These are phyloP conservation scores for Mycosphaerella arachidis DNA, from an alignment of 2,329 filamentous ascomycete species.

Conservation along the genomic window DNA sequence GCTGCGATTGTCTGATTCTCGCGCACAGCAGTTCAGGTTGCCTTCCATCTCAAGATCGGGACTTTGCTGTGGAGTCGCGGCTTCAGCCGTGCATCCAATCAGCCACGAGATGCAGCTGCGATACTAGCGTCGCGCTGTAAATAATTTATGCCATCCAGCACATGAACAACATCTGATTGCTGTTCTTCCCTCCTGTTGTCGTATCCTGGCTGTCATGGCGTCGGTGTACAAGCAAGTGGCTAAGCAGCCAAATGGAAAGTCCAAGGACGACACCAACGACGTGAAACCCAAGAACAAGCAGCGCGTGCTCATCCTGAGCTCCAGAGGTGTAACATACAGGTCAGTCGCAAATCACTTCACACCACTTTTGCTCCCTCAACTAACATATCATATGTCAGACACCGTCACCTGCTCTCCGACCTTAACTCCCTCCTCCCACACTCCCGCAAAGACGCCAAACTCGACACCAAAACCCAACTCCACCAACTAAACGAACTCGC, in stretches of 20 bases:
- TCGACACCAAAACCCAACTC: slow-evolving; percentile 88
- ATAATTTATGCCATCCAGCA: too few species aligned
- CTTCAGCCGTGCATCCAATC: too few species aligned
- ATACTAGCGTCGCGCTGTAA: not conserved
- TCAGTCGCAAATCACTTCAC: slow-evolving; percentile 32
- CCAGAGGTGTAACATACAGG: slow-evolving; percentile 86
- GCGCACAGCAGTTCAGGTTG: not conserved
- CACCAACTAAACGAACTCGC: slow-evolving; percentile 72
- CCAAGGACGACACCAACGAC: slow-evolving; percentile 25
- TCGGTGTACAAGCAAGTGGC: slow-evolving; percentile 55
- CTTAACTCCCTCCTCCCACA: slow-evolving; percentile 85
- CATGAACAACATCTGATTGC: too few species aligned
- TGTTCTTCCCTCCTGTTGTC: not conserved
- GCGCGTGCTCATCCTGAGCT: slow-evolving; percentile 83
- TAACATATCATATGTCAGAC: slow-evolving; percentile 50
- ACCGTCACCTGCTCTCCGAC: slow-evolving; percentile 89
- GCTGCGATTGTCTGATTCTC: not conserved
- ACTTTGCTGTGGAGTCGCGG: too few species aligned
- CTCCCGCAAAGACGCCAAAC: slow-evolving; percentile 88
- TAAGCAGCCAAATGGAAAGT: slow-evolving; percentile 34
- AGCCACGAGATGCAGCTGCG: too few species aligned
- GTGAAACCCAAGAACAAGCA: slow-evolving; percentile 42
- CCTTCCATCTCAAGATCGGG: too few species aligned
- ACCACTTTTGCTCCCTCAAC: not conserved
- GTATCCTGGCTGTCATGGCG: slow-evolving; percentile 39